These are phyloP conservation scores for Neurospora sp. DNA, from an alignment of 2,329 filamentous ascomycete genomes.

Conservation along the genomic window DNA sequence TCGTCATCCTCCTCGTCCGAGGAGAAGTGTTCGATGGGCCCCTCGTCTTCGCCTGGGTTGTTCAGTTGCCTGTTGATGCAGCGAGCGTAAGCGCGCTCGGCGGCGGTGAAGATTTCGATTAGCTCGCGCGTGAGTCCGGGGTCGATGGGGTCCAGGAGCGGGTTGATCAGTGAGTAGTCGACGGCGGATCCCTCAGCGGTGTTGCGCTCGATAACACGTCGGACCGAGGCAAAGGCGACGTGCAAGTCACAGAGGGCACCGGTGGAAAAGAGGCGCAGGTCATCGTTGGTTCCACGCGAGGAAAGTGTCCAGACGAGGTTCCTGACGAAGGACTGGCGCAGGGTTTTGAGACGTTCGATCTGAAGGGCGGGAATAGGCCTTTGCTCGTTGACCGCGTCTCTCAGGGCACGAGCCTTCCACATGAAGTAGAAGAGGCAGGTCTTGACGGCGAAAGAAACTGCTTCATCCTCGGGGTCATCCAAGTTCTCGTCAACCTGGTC, in stretches of 20 bases:
- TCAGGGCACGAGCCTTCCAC: slow-evolving; percentile 69
- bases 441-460: slow-evolving; percentile 67
- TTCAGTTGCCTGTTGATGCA: slow-evolving; percentile 53
- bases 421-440: slow-evolving; percentile 82
- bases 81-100: slow-evolving; percentile 71
- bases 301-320: slow-evolving; percentile 61
- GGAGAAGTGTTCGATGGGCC: slow-evolving; percentile 55
- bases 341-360: slow-evolving; percentile 48
- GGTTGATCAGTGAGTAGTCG: slow-evolving; percentile 45
- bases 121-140: slow-evolving; percentile 56
- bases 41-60: slow-evolving; percentile 62
- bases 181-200: slow-evolving; percentile 17
- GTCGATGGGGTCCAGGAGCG: slow-evolving; percentile 61
- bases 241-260: slow-evolving; percentile 75
- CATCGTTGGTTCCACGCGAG: slow-evolving; percentile 61
- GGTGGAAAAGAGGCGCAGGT: slow-evolving; percentile 65
- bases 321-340: slow-evolving; percentile 47
- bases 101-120: slow-evolving; percentile 64
- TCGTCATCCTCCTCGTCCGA: slow-evolving; percentile 44
- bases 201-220: slow-evolving; percentile 28
- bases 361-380: slow-evolving; percentile 46
- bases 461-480: slow-evolving; percentile 69
- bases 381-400: slow-evolving; percentile 44
- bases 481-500: slow-evolving; percentile 59
- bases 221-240: slow-evolving; percentile 66